Percentiles rank a stretch among this genome's conserved stretches.
phyloP scores from a whole-genome alignment of 2,329 filamentous ascomycete species.

The Fusarium metavorans region DNA sequence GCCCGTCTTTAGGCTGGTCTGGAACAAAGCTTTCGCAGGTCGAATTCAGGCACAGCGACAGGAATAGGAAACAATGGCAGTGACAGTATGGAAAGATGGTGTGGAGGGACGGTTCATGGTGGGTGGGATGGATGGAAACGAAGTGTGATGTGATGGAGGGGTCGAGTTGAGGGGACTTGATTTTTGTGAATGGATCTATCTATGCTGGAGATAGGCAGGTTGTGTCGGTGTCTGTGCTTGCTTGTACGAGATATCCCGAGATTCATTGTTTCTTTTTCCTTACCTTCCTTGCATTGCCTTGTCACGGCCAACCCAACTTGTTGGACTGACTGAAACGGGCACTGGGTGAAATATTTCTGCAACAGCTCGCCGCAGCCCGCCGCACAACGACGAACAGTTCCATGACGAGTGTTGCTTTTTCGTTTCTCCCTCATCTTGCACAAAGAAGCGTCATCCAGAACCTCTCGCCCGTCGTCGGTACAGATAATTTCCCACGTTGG shows the following conservation, averaged over 20 bases:
- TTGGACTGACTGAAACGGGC: background rate
- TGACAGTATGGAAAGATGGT: background rate
- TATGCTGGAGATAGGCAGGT: background rate
- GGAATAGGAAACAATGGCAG: constrained; percentile 7
- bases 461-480: constrained; percentile 19
- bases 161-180: background rate
- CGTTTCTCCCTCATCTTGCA: background rate
- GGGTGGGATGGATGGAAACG: background rate
- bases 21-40: constrained; percentile 11
- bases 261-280: constrained; percentile 1
- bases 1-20: constrained; percentile 10
- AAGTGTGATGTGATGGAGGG: background rate
- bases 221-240: background rate
- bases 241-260: constrained; percentile 4
- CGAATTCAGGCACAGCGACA: constrained; percentile 6
- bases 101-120: background rate
- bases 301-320: background rate
- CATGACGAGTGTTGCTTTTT: constrained; percentile 25
- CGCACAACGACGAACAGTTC: background rate
- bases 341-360: background rate
- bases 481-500: constrained; percentile 45
- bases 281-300: background rate
- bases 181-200: background rate
- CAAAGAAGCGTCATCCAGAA: constrained; percentile 5
- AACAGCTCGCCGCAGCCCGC: background rate